These are phyloP conservation scores for Arxiozyma telluris DNA, from an alignment of 1,139 yeast genomes.

Conservation along the genomic window DNA sequence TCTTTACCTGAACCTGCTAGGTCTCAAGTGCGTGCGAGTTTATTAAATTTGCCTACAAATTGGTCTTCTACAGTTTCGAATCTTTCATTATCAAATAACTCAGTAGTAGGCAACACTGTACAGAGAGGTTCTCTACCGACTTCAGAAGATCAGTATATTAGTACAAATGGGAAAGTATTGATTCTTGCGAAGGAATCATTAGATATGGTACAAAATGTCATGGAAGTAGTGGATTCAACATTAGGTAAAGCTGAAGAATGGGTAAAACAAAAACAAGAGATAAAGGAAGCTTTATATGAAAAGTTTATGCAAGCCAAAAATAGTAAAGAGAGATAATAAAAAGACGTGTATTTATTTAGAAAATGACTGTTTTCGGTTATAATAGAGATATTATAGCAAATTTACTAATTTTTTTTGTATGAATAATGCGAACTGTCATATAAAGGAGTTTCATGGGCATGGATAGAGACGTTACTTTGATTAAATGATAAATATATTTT, in stretches of 20 bases:
- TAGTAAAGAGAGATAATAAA: neutral
- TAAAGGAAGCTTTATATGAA: slow-evolving; percentile 26
- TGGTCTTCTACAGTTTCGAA: slow-evolving; percentile 41
- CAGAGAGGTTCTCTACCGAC: neutral
- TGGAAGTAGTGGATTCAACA: slow-evolving; percentile 75
- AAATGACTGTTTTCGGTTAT: too few species aligned
- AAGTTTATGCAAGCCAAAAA: slow-evolving; percentile 15
- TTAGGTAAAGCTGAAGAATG: slow-evolving; percentile 77
- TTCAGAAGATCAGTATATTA: slow-evolving; percentile 20
- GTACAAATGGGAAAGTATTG: slow-evolving; percentile 59
- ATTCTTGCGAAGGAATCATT: slow-evolving; percentile 82
- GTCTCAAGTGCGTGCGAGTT: slow-evolving; percentile 68
- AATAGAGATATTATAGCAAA: too few species aligned
- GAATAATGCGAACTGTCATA: too few species aligned
- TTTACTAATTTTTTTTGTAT: too few species aligned
- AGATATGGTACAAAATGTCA: slow-evolving; percentile 78
- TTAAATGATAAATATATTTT: too few species aligned
- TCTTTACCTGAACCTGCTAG: slow-evolving; percentile 79
- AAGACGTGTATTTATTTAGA: too few species aligned
- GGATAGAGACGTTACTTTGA: too few species aligned
- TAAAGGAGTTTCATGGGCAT: too few species aligned
- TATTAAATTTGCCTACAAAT: slow-evolving; percentile 62
- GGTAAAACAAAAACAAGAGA: slow-evolving; percentile 45
- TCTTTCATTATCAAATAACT: slow-evolving; percentile 3
- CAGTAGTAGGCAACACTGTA: neutral